A percentile compares a stretch with the other conserved stretches of the same genome.
Evolutionary conservation across 2,329 filamentous ascomycete species (phyloP).

Genomic region (Beauveria pseudobassiana): DNA sequence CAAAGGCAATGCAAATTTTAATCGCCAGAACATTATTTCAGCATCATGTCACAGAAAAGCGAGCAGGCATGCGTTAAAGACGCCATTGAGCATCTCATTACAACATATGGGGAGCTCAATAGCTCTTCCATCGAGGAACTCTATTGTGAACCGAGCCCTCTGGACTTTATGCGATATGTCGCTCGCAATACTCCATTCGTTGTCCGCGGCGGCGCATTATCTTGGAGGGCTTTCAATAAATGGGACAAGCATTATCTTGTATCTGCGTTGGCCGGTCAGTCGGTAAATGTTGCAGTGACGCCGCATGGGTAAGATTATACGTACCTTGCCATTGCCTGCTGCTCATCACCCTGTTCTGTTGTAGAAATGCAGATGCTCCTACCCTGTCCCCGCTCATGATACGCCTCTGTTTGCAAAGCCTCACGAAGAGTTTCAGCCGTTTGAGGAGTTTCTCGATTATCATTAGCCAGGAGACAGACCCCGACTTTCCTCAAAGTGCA

Average conservation of each 20-base stretch:
- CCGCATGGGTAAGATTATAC: slow-evolving; percentile 49
- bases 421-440: slow-evolving; percentile 56
- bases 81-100: slow-evolving; percentile 45
- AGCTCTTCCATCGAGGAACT: slow-evolving; percentile 52
- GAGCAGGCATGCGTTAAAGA: not conserved
- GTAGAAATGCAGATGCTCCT: slow-evolving; percentile 32
- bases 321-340: no score
- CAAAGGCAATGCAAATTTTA: not conserved
- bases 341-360: not conserved
- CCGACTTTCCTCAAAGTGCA: slow-evolving; percentile 17
- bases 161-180: slow-evolving; percentile 76
- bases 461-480: slow-evolving; percentile 44
- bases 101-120: slow-evolving; percentile 69
- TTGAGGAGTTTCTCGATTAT: slow-evolving; percentile 57
- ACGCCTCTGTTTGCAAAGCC: slow-evolving; percentile 60
- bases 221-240: slow-evolving; percentile 54
- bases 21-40: not conserved
- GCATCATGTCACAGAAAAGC: not conserved
- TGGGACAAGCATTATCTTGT: slow-evolving; percentile 59
- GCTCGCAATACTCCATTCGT: slow-evolving; percentile 69
- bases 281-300: slow-evolving; percentile 72
- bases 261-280: slow-evolving; percentile 42
- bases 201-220: slow-evolving; percentile 51
- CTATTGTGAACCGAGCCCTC: slow-evolving; percentile 56
- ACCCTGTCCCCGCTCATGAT: slow-evolving; percentile 20